Base-by-base conservation (phyloP, 2,329 filamentous ascomycete genomes). In the Gremmenia infestans region DNA sequence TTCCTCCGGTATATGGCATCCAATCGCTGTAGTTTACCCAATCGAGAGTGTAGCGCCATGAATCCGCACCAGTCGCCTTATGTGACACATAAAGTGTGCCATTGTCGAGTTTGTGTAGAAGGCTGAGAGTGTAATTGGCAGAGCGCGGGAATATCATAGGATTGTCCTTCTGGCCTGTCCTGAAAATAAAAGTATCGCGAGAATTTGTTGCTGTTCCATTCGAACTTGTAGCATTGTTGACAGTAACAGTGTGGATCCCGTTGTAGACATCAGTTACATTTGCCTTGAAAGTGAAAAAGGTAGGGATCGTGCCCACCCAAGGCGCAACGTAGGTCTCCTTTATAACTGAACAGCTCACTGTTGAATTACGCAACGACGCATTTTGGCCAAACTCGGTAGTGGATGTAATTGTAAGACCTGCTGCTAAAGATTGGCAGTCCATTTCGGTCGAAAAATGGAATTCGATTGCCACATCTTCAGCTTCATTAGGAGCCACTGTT, bases 401-500 rank as follows among this genome's bases (percentile, higher is more conserved):
- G 1, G 84, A 86, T 36, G 74, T 73, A 53, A 85, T 69, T 0
- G 71, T 71, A 28, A 87, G 74, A 3, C 73, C 73, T 4, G 76
- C 66, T 0, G 73, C 77, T 14, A 86, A 71, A 0, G 72, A 72
- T n/a, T 78, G 72, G 67, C 85, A 87, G 61, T 82, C 73, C 83
- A 87, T 86, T 47, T 78, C 71, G 1, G 73, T 72, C 0, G 82
- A 85, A 67, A 85, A 87, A 37, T 81, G 76, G 4, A 87, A 56
- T 50, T 79, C 74, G 46, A 87, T 71, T 5, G 76, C 67, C 15
- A 84, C 28, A 32, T 32, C 28, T 61, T 5, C 68, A 72, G 49
- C 81, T 77, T 23, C 64, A 35, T 72, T 70, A 1, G 72, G 67
- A 1, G 60, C 58, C 15, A 73, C 74, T 35, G 70, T 75, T 0